Evolutionary conservation across 208 protist genomes (phyloP), one percentile per base, ranked within the genome.

Genomic region (Trypanosoma rangeli): DNA sequence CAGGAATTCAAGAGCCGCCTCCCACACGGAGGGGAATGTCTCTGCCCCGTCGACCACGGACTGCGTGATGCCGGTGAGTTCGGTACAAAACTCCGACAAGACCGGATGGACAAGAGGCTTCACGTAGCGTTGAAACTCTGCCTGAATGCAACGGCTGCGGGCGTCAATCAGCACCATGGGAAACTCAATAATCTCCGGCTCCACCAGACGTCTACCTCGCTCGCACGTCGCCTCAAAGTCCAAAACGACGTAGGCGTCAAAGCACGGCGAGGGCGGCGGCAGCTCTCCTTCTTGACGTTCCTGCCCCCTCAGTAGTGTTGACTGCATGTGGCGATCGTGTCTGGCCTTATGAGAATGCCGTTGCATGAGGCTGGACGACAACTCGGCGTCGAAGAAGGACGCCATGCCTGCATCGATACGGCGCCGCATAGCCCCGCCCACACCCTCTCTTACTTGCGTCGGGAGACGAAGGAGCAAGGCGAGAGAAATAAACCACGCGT

Each of bases 161-260:
- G 87, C 67, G 65, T 97, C 83, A 31, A 97, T 68, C 8, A 94
- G 53, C 22, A 97, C 76, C 65, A 95, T 81, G 10, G 94, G 94
- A 53, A 96, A 93, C 68, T 97, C 92, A 56, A 97, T 94, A 31
- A 97, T 82, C 70, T 97, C 90, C 33, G 64, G 82, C 20, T 90
- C 37, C 10, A 49, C 39, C 33, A 88, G 75, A 22, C 76, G 74
- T 15, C 44, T 37, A 20, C 68, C 65, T 4, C 66, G 64, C 53
- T 95, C 84, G 60, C 97, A 98, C 20, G 93, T 98, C 4, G 97
- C 97, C 79, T 98, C 97, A 80, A 98, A 97, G 81, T 98, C 97
- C 8, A 98, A 83, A 24, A 98, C 86, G 0, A 97, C 71, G 61
- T 92, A 97, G 3, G 65, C 78, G 50, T 94, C 86, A 72, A 80